phyloP scores from a whole-genome alignment of 2,329 filamentous ascomycete genomes.

The Pyrenophora seminiperda region DNA sequence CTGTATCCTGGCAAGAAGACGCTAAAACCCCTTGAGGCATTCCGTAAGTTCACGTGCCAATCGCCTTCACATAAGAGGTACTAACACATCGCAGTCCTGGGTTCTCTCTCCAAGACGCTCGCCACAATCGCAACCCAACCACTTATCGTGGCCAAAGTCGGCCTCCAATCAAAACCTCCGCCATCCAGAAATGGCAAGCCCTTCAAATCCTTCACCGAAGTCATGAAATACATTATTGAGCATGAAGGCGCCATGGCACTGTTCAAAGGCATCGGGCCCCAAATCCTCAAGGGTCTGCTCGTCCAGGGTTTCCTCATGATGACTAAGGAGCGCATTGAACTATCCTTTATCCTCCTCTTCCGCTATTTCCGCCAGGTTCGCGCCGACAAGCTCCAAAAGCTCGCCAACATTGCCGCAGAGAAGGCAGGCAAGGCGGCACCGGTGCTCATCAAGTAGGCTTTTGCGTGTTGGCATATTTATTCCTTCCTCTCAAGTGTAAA shows the following conservation, averaged over 20 bases:
- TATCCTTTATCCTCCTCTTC: conserved; percentile 84
- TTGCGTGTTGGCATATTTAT: conserved; percentile 1
- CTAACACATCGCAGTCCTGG: conserved; percentile 67
- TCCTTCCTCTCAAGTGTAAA: conserved; percentile 12
- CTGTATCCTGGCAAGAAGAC: conserved; percentile 78
- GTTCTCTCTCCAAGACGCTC: conserved; percentile 88
- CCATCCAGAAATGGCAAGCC: conserved; percentile 82
- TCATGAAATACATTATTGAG: conserved; percentile 91
- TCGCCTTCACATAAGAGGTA: conserved; percentile 2
- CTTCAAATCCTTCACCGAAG: conserved; percentile 91
- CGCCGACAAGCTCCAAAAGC: conserved; percentile 70
- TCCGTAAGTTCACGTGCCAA: conserved; percentile 66
- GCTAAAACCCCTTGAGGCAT: conserved; percentile 84
- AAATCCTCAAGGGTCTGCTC: conserved; percentile 88
- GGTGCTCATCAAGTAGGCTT: conserved; percentile 38
- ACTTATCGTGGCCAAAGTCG: conserved; percentile 96
- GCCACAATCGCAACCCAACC: conserved; percentile 93
- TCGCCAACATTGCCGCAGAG: conserved; percentile 66
- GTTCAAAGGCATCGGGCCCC: conserved; percentile 95
- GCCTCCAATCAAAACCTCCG: conserved; percentile 90
- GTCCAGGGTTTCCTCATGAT: conserved; percentile 98
- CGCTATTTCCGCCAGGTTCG: conserved; percentile 76
- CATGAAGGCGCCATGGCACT: conserved; percentile 83
- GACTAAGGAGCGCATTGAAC: conserved; percentile 95
- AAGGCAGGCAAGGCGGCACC: conserved; percentile 51